These are phyloP conservation scores for Royoungia palumana DNA, from an alignment of 768 basidiomycete species.

Conservation along the genomic window DNA sequence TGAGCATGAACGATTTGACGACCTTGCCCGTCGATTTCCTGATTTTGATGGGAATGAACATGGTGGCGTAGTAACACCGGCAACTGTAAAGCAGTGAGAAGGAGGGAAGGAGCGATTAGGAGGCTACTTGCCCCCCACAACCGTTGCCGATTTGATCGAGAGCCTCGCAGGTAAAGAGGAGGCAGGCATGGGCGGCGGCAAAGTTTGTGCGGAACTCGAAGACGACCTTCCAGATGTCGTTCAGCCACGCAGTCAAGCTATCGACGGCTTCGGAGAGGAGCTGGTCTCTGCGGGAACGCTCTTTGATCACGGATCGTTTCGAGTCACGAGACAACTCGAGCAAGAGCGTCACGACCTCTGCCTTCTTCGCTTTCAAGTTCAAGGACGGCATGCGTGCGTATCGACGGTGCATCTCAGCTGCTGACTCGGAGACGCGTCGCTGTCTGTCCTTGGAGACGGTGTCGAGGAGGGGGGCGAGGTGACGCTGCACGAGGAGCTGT, in stretches of 20 bases:
- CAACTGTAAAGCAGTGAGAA: slow-evolving; percentile 40
- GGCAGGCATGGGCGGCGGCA: slow-evolving; percentile 49
- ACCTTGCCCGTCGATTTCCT: slow-evolving; percentile 40
- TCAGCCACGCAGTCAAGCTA: slow-evolving; percentile 55
- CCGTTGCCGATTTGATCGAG: slow-evolving; percentile 42
- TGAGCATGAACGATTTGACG: slow-evolving; percentile 48
- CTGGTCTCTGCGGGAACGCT: slow-evolving; percentile 52
- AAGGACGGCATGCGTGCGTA: slow-evolving; percentile 45
- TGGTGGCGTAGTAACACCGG: slow-evolving; percentile 47
- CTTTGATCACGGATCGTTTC: slow-evolving; percentile 51
- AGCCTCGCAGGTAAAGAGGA: slow-evolving; percentile 49
- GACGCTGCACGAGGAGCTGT: slow-evolving; percentile 45
- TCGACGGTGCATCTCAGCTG: slow-evolving; percentile 37
- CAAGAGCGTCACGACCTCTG: slow-evolving; percentile 51
- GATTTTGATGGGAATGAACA: slow-evolving; percentile 46
- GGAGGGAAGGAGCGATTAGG: slow-evolving; percentile 7
- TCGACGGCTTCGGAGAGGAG: slow-evolving; percentile 54
- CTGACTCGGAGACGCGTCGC: slow-evolving; percentile 40
- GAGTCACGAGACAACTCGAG: slow-evolving; percentile 52
- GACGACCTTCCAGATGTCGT: slow-evolving; percentile 58
- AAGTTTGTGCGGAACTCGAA: slow-evolving; percentile 58
- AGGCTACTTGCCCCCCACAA: slow-evolving; percentile 34
- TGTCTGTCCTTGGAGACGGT: slow-evolving; percentile 35
- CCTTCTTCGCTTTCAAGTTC: slow-evolving; percentile 51
- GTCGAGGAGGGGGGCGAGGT: slow-evolving; percentile 50